phyloP scores from a whole-genome alignment of 2,329 filamentous ascomycete species.

The Penicillium sp. region DNA sequence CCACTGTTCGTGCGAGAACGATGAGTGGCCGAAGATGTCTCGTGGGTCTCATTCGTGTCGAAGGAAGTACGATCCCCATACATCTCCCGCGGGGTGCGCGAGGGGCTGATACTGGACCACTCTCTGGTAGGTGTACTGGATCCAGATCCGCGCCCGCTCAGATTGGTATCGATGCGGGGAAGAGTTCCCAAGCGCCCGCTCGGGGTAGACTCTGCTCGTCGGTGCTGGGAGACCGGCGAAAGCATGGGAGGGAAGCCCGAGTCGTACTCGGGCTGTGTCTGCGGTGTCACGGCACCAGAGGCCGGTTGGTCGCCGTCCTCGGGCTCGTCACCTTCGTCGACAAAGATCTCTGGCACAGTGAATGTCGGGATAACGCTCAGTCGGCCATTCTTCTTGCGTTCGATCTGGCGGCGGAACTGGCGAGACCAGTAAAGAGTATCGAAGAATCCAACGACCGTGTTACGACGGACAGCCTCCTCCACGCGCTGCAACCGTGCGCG shows the following conservation, averaged over 20 bases:
- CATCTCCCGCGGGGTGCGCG: conserved; percentile 36
- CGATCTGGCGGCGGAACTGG: conserved; percentile 74
- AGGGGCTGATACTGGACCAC: conserved; percentile 57
- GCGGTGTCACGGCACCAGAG: conserved; percentile 24
- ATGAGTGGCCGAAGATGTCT: conserved; percentile 26
- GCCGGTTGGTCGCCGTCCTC: conserved; percentile 18
- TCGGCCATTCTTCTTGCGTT: conserved; percentile 71
- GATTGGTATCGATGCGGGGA: conserved; percentile 50
- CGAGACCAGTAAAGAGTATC: conserved; percentile 88
- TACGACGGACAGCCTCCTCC: conserved; percentile 88
- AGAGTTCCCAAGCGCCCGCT: conserved; percentile 35
- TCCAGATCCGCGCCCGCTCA: conserved; percentile 41
- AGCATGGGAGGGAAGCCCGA: conserved; percentile 32
- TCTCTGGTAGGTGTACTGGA: conserved; percentile 43
- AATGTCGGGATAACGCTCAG: conserved; percentile 79
- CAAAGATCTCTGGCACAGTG: conserved; percentile 83
- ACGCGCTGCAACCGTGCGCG: conserved; percentile 89
- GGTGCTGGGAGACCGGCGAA: conserved; percentile 31
- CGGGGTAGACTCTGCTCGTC: conserved; percentile 32
- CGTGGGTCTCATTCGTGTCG: conserved; percentile 26
- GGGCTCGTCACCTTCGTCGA: conserved; percentile 66
- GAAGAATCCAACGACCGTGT: conserved; percentile 92
- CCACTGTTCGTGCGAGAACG: conserved; percentile 65
- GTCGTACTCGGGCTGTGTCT: conserved; percentile 21
- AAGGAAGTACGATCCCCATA: conserved; percentile 35